Conservation (phyloP, 2,329 filamentous ascomycete species). For the Talaromyces sp. region DNA sequence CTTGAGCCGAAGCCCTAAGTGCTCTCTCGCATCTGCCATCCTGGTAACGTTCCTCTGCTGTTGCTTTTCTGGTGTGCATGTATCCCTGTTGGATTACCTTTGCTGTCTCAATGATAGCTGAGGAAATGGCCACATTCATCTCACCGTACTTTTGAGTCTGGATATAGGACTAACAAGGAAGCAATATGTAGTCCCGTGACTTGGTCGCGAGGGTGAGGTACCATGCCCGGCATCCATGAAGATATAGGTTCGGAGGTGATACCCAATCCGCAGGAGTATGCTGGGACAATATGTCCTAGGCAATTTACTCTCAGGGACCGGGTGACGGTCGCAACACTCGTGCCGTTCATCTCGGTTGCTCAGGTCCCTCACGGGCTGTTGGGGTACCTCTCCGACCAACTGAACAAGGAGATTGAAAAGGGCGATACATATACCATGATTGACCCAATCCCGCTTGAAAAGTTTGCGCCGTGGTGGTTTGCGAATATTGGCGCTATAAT, state of each 20-base stretch:
- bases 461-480: constrained; percentile 84
- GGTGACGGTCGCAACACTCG: constrained; percentile 76
- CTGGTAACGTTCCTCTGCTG: constrained; percentile 14
- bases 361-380: constrained; percentile 75
- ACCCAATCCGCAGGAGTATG: constrained; percentile 52
- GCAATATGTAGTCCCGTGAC: constrained; percentile 37
- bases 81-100: neutral
- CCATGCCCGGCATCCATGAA: constrained; percentile 40
- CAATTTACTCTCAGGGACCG: constrained; percentile 81
- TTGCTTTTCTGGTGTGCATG: neutral
- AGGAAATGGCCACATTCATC: neutral
- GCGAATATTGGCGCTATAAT: constrained; percentile 86
- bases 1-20: constrained; percentile 15
- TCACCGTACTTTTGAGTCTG: constrained; percentile 1
- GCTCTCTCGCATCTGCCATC: neutral
- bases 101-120: neutral
- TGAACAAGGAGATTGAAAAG: constrained; percentile 87
- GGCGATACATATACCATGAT: constrained; percentile 91
- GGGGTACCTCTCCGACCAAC: constrained; percentile 74
- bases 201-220: constrained; percentile 26
- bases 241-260: constrained; percentile 28
- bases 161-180: constrained; percentile 4
- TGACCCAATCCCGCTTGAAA: constrained; percentile 69
- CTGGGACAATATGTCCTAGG: constrained; percentile 66
- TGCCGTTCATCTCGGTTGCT: constrained; percentile 74